A percentile compares a stretch with the other conserved stretches of the same genome.
These are phyloP conservation scores for Darksidea phi DNA, from an alignment of 495 filamentous ascomycete genomes.

Conservation along the genomic window DNA sequence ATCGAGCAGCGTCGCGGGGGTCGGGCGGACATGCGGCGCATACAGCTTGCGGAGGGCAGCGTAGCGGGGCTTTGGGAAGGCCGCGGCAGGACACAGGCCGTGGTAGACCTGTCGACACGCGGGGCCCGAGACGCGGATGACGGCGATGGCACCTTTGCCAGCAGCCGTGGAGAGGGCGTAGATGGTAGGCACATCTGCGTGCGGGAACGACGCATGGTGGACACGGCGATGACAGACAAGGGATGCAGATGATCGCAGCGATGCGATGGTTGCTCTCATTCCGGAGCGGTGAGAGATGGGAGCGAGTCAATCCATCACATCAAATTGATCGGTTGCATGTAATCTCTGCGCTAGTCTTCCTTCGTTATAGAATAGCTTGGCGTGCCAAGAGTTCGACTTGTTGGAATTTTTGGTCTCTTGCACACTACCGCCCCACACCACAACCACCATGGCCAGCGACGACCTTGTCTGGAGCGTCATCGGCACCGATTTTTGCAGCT, in stretches of 20 bases:
- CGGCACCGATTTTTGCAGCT: conserved; percentile 93
- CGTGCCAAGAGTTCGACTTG: neutral
- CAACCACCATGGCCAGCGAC: conserved; percentile 57
- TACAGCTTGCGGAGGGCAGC: conserved; percentile 76
- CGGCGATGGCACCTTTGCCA: conserved; percentile 85
- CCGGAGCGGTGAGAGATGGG: neutral
- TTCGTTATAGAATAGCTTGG: too few relatives aligned
- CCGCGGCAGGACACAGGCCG: conserved; percentile 64
- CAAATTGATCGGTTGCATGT: too few relatives aligned
- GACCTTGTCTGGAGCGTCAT: conserved; percentile 98
- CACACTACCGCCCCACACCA: neutral
- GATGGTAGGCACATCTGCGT: conserved; percentile 57
- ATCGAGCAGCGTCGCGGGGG: conserved; percentile 62
- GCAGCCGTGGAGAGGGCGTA: conserved; percentile 88
- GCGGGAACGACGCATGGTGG: conserved; percentile 5
- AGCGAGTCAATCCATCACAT: too few relatives aligned
- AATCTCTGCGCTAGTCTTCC: too few relatives aligned
- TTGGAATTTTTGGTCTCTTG: neutral
- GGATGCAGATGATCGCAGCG: neutral
- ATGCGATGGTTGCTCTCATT: too few relatives aligned
- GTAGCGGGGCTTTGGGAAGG: conserved; percentile 67
- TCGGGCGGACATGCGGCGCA: conserved; percentile 51
- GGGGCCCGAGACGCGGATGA: conserved; percentile 83
- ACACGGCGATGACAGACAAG: neutral
- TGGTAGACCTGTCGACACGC: conserved; percentile 62